Evolutionary conservation across 305 asterid species (phyloP).

Genomic region (Solanum hybrid): DNA sequence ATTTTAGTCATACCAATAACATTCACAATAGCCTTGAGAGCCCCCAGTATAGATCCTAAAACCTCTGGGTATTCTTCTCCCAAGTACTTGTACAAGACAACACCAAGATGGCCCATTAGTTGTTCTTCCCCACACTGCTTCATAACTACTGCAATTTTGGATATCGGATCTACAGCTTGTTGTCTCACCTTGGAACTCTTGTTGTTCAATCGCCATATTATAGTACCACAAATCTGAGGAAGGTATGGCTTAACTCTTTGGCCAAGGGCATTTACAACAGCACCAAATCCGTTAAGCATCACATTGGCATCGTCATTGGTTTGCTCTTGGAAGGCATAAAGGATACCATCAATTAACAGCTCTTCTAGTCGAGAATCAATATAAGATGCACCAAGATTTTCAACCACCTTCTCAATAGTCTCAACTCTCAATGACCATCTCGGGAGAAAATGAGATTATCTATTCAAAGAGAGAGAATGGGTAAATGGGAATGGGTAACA

Average conservation of each 20-base stretch:
- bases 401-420: constrained; percentile 93
- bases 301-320: constrained; percentile 95
- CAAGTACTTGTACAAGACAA: constrained; percentile 75
- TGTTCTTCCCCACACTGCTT: constrained; percentile 92
- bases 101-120: constrained; percentile 94
- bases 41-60: constrained; percentile 89
- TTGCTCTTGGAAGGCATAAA: constrained; percentile 95
- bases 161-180: constrained; percentile 89
- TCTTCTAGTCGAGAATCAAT: constrained; percentile 88
- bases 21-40: constrained; percentile 86
- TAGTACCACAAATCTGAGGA: constrained; percentile 94
- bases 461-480: no score
- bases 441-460: no score
- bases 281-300: constrained; percentile 96
- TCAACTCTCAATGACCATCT: no score
- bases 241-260: constrained; percentile 82
- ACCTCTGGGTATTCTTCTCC: constrained; percentile 97
- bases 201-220: constrained; percentile 86
- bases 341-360: constrained; percentile 88
- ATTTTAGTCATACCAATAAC: constrained; percentile 97
- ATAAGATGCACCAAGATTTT: constrained; percentile 83
- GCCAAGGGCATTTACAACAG: constrained; percentile 92
- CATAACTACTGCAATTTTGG: constrained; percentile 92
- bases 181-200: constrained; percentile 94
- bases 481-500: no score